A percentile compares a stretch with the other conserved stretches of the same genome.
Evolutionary conservation across 192 early-diverging fungal genomes (phyloP).

Genomic region (Coemansia sp.): DNA sequence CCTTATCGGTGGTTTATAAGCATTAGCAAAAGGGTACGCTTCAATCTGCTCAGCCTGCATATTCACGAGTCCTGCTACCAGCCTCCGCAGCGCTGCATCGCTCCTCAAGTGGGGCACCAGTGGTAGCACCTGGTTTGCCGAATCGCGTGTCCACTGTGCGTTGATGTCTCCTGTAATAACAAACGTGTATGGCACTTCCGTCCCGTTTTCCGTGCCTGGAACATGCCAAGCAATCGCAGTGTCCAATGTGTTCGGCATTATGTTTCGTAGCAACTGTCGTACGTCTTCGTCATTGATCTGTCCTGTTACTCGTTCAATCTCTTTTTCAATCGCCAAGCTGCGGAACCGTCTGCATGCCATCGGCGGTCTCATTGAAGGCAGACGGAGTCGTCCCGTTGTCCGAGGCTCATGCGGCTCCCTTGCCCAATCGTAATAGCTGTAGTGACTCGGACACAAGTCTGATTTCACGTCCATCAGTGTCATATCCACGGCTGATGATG

Average conservation of each 20-base stretch:
- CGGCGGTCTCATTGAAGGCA: no score
- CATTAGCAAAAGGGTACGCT: slow-evolving; percentile 58
- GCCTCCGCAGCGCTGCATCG: slow-evolving; percentile 33
- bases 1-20: slow-evolving; percentile 54
- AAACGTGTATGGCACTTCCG: slow-evolving; percentile 54
- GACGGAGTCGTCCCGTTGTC: no score
- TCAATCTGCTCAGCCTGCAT: slow-evolving; percentile 54
- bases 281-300: slow-evolving; percentile 53
- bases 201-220: slow-evolving; percentile 3
- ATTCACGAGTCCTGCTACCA: slow-evolving; percentile 55
- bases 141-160: slow-evolving; percentile 72
- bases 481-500: no score
- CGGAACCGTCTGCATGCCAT: no score
- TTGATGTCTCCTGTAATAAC: slow-evolving; percentile 69
- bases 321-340: slow-evolving; percentile 46
- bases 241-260: slow-evolving; percentile 65
- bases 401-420: no score
- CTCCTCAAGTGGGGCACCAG: slow-evolving; percentile 38
- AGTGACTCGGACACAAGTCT: no score
- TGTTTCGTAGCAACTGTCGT: slow-evolving; percentile 56
- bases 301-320: slow-evolving; percentile 18
- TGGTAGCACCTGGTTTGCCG: slow-evolving; percentile 62
- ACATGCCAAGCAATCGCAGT: slow-evolving; percentile 60
- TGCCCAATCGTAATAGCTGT: no score
- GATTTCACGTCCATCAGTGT: no score